These are phyloP conservation scores for Scalesia atractyloides DNA, from an alignment of 129 eudicot species.

Conservation along the genomic window DNA sequence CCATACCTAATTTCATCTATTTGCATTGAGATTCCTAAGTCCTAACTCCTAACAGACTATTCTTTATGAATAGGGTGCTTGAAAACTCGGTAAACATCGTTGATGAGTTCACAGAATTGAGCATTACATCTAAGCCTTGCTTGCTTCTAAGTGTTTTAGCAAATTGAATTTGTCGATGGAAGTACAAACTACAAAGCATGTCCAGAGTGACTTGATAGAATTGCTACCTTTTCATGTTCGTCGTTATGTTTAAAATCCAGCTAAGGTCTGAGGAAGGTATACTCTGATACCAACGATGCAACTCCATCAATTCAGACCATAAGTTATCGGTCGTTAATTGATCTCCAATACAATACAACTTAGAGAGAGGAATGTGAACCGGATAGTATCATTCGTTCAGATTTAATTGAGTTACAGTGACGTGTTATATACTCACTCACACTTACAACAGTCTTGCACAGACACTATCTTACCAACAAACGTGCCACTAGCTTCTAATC, in stretches of 20 bases:
- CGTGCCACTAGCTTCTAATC: background rate
- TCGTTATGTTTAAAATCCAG: background rate
- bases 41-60: background rate
- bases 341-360: background rate
- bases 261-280: background rate
- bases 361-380: no score
- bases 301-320: background rate
- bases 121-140: background rate
- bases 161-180: background rate
- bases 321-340: background rate
- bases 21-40: background rate
- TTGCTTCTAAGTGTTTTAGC: background rate
- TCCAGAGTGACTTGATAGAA: background rate
- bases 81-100: background rate
- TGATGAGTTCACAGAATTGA: background rate
- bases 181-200: background rate
- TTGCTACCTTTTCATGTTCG: background rate
- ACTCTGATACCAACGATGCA: background rate
- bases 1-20: background rate
- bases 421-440: no score
- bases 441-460: background rate
- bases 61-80: background rate
- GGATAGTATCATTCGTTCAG: no score
- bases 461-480: background rate
- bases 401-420: no score